Evolutionary conservation across 2,329 filamentous ascomycete genomes (phyloP).

Genomic region (Colletotrichum musae): DNA sequence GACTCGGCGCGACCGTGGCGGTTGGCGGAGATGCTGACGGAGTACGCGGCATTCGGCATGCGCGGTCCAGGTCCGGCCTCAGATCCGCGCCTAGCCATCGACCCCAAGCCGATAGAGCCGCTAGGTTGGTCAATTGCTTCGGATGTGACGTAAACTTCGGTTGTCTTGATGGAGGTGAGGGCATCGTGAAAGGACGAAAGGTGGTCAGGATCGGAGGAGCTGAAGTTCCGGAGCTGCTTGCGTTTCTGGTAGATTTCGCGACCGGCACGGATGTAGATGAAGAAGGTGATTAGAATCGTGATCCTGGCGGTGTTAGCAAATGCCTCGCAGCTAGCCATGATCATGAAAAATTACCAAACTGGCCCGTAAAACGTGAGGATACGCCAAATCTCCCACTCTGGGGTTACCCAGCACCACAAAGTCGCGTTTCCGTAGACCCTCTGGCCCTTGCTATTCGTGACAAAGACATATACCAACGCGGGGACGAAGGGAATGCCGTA

Average conservation of each 20-base stretch:
- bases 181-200: slow-evolving; percentile 58
- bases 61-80: slow-evolving; percentile 28
- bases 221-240: slow-evolving; percentile 71
- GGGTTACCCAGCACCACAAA: slow-evolving; percentile 85
- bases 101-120: slow-evolving; percentile 51
- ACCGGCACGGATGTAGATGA: slow-evolving; percentile 78
- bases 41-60: slow-evolving; percentile 51
- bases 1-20: slow-evolving; percentile 44
- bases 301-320: slow-evolving; percentile 61
- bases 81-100: slow-evolving; percentile 48
- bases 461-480: slow-evolving; percentile 76
- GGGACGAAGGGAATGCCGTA: slow-evolving; percentile 82
- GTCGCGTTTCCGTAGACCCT: slow-evolving; percentile 81
- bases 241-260: slow-evolving; percentile 78
- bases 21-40: slow-evolving; percentile 60
- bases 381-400: slow-evolving; percentile 78
- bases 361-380: slow-evolving; percentile 83
- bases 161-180: slow-evolving; percentile 68
- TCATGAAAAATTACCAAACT: slow-evolving; percentile 68
- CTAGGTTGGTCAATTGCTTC: slow-evolving; percentile 56
- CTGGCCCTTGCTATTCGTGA: slow-evolving; percentile 64
- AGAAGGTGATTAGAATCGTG: slow-evolving; percentile 71
- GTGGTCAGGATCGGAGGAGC: slow-evolving; percentile 60
- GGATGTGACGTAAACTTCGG: slow-evolving; percentile 75
- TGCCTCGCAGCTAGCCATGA: background rate